Percentiles rank a stretch among this genome's conserved stretches.
phyloP scores from a whole-genome alignment of 1,284 basidiomycete species.

The Ganoderma lucidum region DNA sequence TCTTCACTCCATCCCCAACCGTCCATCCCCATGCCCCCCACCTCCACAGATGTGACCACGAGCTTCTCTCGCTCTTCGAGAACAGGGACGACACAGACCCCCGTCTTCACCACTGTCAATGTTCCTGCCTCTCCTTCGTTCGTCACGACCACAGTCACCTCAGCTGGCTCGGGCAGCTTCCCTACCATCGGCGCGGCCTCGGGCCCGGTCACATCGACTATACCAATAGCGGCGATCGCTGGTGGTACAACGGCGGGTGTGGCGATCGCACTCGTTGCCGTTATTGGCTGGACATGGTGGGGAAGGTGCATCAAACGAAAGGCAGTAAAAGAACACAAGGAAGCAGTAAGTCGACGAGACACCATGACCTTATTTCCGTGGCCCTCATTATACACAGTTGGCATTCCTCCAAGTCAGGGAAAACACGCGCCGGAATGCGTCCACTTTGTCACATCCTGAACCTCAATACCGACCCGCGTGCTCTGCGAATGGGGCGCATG shows the following conservation, averaged over 20 bases:
- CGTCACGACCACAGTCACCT: conserved; percentile 46
- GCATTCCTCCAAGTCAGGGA: conserved; percentile 43
- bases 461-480: conserved; percentile 34
- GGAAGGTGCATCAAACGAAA: conserved; percentile 51
- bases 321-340: conserved; percentile 46
- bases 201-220: neutral
- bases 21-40: conserved; percentile 13
- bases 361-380: neutral
- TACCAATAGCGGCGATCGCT: conserved; percentile 60
- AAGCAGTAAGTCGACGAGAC: conserved; percentile 46
- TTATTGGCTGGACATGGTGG: conserved; percentile 60
- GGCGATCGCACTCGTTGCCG: conserved; percentile 52
- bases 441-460: conserved; percentile 29
- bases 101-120: conserved; percentile 18
- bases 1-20: conserved; percentile 6
- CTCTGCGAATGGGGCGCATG: conserved; percentile 24
- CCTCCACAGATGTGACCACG: neutral
- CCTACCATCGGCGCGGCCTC: conserved; percentile 15
- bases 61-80: conserved; percentile 9
- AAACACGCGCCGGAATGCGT: conserved; percentile 53
- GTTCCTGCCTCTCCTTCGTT: conserved; percentile 25
- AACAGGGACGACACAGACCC: conserved; percentile 4
- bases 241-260: conserved; percentile 59
- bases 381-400: conserved; percentile 32
- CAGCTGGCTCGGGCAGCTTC: conserved; percentile 30